A percentile compares a stretch with the other conserved stretches of the same genome.
phyloP scores from a whole-genome alignment of 169 alveolate species.

The Plasmodium knowlesi region DNA sequence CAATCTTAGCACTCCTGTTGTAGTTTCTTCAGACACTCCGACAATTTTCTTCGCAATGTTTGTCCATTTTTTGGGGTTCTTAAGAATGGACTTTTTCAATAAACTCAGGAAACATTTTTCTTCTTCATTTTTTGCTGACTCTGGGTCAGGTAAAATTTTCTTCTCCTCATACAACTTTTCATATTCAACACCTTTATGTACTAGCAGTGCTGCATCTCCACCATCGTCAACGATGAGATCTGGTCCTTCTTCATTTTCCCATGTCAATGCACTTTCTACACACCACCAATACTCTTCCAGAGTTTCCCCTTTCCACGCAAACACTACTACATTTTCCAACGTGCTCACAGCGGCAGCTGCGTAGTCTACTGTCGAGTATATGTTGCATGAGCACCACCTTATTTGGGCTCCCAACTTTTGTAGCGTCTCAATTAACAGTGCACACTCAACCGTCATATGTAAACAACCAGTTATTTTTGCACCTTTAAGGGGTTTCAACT shows the following conservation, averaged over 20 bases:
- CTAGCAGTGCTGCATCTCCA: conserved; percentile 96
- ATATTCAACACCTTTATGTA: conserved; percentile 92
- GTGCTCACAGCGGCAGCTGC: conserved; percentile 96
- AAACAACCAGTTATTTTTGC: conserved; percentile 97
- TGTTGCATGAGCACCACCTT: conserved; percentile 99
- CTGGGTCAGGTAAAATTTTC: conserved; percentile 79
- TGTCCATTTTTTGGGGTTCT: conserved; percentile 93
- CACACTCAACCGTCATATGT: conserved; percentile 95
- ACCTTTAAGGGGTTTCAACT: conserved; percentile 92
- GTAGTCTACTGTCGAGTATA: conserved; percentile 97
- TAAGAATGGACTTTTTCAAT: conserved; percentile 88
- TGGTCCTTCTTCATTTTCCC: conserved; percentile 98
- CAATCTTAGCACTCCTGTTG: conserved; percentile 98
- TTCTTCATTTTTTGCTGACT: conserved; percentile 79
- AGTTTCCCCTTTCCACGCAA: conserved; percentile 97
- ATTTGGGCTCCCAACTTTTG: conserved; percentile 95
- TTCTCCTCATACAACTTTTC: conserved; percentile 84
- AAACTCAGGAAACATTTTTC: conserved; percentile 82
- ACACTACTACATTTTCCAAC: conserved; percentile 92
- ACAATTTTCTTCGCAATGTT: conserved; percentile 89
- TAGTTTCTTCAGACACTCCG: conserved; percentile 99
- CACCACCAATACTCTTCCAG: conserved; percentile 98
- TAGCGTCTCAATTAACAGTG: conserved; percentile 92
- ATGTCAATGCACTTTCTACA: conserved; percentile 93
- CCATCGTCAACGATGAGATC: conserved; percentile 98